These are phyloP conservation scores for Hydrangea macrophylla DNA, from an alignment of 148 eudicot species.

Conservation along the genomic window DNA sequence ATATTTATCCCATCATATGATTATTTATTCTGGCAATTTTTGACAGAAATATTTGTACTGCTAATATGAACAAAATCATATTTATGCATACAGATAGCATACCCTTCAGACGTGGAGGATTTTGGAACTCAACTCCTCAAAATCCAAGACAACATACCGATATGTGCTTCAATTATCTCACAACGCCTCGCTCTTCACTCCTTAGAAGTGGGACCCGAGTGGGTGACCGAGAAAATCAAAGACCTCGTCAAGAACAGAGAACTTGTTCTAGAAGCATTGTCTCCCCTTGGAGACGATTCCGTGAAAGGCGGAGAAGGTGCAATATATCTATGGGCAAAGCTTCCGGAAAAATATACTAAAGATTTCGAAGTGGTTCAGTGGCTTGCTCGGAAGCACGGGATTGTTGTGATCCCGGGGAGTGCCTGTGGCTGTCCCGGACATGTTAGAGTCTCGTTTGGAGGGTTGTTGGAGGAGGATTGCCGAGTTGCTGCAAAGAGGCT, in stretches of 20 bases:
- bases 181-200: slow-evolving; percentile 77
- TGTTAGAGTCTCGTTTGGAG: slow-evolving; percentile 81
- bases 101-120: slow-evolving; percentile 71
- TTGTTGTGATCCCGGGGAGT: slow-evolving; percentile 75
- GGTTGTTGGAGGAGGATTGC: slow-evolving; percentile 59
- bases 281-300: slow-evolving; percentile 61
- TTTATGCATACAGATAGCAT: slow-evolving; percentile 68
- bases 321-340: slow-evolving; percentile 89
- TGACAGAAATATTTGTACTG: background rate
- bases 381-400: slow-evolving; percentile 67
- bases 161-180: slow-evolving; percentile 79
- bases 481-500: slow-evolving; percentile 71
- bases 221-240: slow-evolving; percentile 75
- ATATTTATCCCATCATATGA: background rate
- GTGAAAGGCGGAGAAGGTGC: slow-evolving; percentile 99
- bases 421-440: slow-evolving; percentile 85
- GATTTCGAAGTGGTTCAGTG: slow-evolving; percentile 76
- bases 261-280: slow-evolving; percentile 59
- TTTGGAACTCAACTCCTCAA: slow-evolving; percentile 67
- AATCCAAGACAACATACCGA: slow-evolving; percentile 94
- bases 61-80: background rate
- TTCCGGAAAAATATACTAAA: slow-evolving; percentile 48
- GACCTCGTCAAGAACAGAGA: slow-evolving; percentile 64
- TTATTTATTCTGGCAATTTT: background rate
- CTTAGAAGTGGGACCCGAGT: slow-evolving; percentile 68